A percentile compares a stretch with the other conserved stretches of the same genome.
These are phyloP conservation scores for Phytophthora citrophthora DNA, from an alignment of 352 stramenopile species.

Conservation along the genomic window DNA sequence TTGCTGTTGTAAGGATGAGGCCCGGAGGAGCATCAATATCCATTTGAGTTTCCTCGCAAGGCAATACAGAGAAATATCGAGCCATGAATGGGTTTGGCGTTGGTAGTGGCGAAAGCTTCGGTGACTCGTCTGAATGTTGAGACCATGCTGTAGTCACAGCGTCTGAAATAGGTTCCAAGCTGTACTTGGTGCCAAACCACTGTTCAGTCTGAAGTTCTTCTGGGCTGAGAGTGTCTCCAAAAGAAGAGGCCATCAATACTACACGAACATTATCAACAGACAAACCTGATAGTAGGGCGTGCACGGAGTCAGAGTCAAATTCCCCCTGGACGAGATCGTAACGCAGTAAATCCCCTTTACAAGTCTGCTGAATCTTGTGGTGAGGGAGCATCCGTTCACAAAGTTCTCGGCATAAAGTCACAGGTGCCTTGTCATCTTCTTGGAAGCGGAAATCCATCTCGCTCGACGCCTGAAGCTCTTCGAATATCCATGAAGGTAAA, in stretches of 20 bases:
- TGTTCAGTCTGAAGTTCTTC: slow-evolving; percentile 37
- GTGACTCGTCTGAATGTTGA: slow-evolving; percentile 12
- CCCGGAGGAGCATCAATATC: slow-evolving; percentile 33
- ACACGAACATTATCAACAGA: slow-evolving; percentile 65
- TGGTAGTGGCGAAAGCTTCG: slow-evolving; percentile 11
- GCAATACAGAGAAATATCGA: slow-evolving; percentile 58
- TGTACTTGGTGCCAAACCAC: slow-evolving; percentile 75
- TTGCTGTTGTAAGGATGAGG: slow-evolving; percentile 40
- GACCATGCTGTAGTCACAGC: slow-evolving; percentile 18
- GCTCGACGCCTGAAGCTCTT: slow-evolving; percentile 53
- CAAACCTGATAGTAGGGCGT: slow-evolving; percentile 45
- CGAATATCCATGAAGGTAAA: slow-evolving; percentile 58
- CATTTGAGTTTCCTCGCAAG: slow-evolving; percentile 7
- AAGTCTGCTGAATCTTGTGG: slow-evolving; percentile 38
- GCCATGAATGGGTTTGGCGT: slow-evolving; percentile 79
- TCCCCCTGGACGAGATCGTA: slow-evolving; percentile 63
- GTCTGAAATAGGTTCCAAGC: slow-evolving; percentile 38
- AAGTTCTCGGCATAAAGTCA: slow-evolving; percentile 49
- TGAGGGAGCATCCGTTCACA: slow-evolving; percentile 65
- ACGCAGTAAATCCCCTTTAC: slow-evolving; percentile 49
- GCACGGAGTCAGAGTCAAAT: slow-evolving; percentile 42
- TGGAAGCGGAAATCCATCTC: slow-evolving; percentile 73
- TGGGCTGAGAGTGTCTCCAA: slow-evolving; percentile 27
- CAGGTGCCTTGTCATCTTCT: slow-evolving; percentile 48
- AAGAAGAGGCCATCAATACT: slow-evolving; percentile 60